Percentiles rank a stretch among this genome's conserved stretches.
Conservation (phyloP, 192 early-diverging fungal genomes). For the Globomyces pollinis-pini region DNA sequence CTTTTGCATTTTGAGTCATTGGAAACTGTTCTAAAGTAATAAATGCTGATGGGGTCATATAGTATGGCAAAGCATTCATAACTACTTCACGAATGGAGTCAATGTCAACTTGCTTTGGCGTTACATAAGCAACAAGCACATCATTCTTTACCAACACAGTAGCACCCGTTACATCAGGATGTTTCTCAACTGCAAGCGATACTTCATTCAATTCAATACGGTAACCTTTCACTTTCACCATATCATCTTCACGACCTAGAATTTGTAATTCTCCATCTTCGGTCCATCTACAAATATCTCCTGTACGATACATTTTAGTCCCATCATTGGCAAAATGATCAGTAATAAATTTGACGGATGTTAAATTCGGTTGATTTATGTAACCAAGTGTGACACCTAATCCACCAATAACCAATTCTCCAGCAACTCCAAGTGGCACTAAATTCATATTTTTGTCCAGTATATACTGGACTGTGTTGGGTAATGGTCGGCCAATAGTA, state of each 20-base stretch:
- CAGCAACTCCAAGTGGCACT: slow-evolving; percentile 12
- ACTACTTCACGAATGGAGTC: background rate
- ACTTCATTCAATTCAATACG: slow-evolving; percentile 38
- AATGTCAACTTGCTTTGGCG: slow-evolving; percentile 9
- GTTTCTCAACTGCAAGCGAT: background rate
- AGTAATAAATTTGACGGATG: slow-evolving; percentile 18
- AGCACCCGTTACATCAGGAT: slow-evolving; percentile 1
- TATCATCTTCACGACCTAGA: slow-evolving; percentile 28
- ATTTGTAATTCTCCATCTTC: slow-evolving; percentile 19
- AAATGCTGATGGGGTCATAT: slow-evolving; percentile 25
- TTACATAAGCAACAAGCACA: slow-evolving; percentile 20
- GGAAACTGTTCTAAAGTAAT: slow-evolving; percentile 21
- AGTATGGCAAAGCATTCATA: slow-evolving; percentile 13
- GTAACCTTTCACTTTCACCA: slow-evolving; percentile 46
- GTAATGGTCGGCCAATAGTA: slow-evolving; percentile 4
- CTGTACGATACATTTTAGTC: slow-evolving; percentile 16
- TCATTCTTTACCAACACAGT: slow-evolving; percentile 18
- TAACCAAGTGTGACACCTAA: slow-evolving; percentile 30
- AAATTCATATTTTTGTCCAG: background rate
- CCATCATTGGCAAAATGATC: slow-evolving; percentile 14
- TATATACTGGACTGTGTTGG: slow-evolving; percentile 2
- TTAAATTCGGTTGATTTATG: slow-evolving; percentile 33
- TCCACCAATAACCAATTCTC: slow-evolving; percentile 35
- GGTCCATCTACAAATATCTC: slow-evolving; percentile 21
- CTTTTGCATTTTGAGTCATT: slow-evolving; percentile 20